phyloP scores from a whole-genome alignment of 2,329 filamentous ascomycete species.

The Blastomyces parvus region DNA sequence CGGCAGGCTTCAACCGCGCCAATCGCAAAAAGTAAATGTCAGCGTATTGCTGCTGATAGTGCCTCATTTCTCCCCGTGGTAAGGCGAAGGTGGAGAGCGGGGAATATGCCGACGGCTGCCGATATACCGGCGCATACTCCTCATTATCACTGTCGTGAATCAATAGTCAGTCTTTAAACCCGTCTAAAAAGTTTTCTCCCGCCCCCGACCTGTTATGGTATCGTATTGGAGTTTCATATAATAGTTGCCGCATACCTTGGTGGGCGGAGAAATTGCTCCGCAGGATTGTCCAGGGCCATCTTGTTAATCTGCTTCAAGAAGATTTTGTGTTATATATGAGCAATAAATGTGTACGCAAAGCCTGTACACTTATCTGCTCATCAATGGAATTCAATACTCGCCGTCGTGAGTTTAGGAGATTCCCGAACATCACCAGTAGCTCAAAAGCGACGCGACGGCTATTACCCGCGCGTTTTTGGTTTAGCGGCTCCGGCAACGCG shows the following conservation, averaged over 20 bases:
- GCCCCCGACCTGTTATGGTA: neutral
- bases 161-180: conserved; percentile 5
- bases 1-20: conserved; percentile 72
- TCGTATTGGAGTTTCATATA: neutral
- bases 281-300: conserved; percentile 11
- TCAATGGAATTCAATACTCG: neutral
- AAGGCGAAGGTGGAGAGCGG: conserved; percentile 67
- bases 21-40: conserved; percentile 96
- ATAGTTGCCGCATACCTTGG: conserved; percentile 20
- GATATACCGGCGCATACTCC: conserved; percentile 39
- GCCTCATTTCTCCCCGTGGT: conserved; percentile 50
- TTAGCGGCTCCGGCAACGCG: neutral
- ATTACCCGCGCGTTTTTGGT: conserved; percentile 11
- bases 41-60: conserved; percentile 90
- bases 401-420: neutral
- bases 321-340: too few species aligned
- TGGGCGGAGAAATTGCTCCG: conserved; percentile 22
- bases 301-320: neutral
- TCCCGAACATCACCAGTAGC: neutral
- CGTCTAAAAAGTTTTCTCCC: conserved; percentile 2
- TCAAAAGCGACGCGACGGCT: conserved; percentile 3
- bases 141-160: conserved; percentile 24
- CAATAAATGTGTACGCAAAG: neutral
- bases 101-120: conserved; percentile 56
- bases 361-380: too few species aligned